phyloP scores from a whole-genome alignment of 192 early-diverging fungal species.

The Backusella macrospora region DNA sequence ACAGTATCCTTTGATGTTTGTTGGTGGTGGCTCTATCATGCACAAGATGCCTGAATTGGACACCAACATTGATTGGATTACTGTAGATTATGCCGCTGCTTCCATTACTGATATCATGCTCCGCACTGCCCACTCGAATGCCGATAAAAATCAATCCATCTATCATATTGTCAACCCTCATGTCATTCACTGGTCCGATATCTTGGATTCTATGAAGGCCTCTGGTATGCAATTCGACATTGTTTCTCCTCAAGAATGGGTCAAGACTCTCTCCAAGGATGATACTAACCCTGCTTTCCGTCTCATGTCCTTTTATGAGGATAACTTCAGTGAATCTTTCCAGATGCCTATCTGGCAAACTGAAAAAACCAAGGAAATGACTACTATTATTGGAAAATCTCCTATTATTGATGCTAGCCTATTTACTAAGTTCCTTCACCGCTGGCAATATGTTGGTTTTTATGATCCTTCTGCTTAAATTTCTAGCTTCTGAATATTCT shows the following conservation, averaged over 20 bases:
- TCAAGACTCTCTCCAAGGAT: constrained; percentile 12
- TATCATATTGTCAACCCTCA: constrained; percentile 38
- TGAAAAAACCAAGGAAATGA: not conserved
- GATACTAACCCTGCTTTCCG: constrained; percentile 32
- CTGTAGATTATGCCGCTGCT: constrained; percentile 24
- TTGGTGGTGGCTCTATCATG: no score
- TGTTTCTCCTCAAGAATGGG: constrained; percentile 24
- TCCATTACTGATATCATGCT: constrained; percentile 29
- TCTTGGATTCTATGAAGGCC: constrained; percentile 16
- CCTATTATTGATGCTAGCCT: no score
- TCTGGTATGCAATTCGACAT: constrained; percentile 24
- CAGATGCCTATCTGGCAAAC: constrained; percentile 25
- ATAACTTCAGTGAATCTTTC: not conserved
- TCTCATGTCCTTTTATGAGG: constrained; percentile 22
- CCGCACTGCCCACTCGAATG: not conserved
- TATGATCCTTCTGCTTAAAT: no score
- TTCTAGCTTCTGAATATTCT: not conserved
- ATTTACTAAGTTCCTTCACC: no score
- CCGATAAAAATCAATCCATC: not conserved
- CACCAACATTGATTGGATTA: constrained; percentile 32
- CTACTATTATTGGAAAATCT: not conserved
- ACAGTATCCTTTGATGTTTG: no score
- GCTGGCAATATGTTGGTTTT: no score
- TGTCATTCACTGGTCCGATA: constrained; percentile 12
- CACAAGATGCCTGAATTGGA: no score